These are phyloP conservation scores for Mesembryanthemum crystallinum DNA, from an alignment of 148 eudicot species.

Conservation along the genomic window DNA sequence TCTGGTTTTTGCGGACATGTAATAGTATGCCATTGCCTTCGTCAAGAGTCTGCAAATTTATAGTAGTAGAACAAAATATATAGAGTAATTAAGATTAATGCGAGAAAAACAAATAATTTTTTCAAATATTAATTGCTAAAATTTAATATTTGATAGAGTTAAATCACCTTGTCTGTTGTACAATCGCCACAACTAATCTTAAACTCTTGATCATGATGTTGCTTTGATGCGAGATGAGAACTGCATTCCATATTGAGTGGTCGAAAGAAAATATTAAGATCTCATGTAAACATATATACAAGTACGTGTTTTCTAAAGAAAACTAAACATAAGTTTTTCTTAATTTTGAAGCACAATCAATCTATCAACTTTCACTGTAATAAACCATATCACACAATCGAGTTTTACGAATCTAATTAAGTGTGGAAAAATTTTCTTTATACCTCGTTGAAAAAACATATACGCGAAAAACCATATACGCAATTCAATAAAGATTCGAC, in stretches of 20 bases:
- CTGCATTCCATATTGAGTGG: conserved; percentile 1
- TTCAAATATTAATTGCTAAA: too few relatives aligned
- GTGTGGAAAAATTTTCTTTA: too few relatives aligned
- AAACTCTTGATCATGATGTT: conserved; percentile 24
- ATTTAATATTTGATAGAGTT: background rate
- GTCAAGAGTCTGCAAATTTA: conserved; percentile 10
- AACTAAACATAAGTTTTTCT: too few relatives aligned
- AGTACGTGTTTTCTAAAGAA: too few relatives aligned
- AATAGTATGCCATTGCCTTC: conserved; percentile 31
- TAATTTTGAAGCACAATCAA: too few relatives aligned
- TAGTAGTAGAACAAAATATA: too few relatives aligned
- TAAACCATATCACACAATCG: too few relatives aligned
- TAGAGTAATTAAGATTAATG: background rate
- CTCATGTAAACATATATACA: background rate
- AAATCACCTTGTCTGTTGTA: conserved; percentile 23
- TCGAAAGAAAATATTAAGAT: background rate
- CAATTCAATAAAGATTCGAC: too few relatives aligned
- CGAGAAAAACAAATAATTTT: background rate
- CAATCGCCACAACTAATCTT: conserved; percentile 25
- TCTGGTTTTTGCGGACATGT: conserved; percentile 27
- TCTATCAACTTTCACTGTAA: too few relatives aligned
- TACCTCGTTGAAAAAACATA: too few relatives aligned
- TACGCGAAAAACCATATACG: too few relatives aligned
- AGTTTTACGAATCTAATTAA: too few relatives aligned
- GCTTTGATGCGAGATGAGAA: conserved; percentile 21